Percentiles rank a stretch among this genome's conserved stretches.
Evolutionary conservation across 2,329 filamentous ascomycete species (phyloP).

Genomic region (Capronia coronata): DNA sequence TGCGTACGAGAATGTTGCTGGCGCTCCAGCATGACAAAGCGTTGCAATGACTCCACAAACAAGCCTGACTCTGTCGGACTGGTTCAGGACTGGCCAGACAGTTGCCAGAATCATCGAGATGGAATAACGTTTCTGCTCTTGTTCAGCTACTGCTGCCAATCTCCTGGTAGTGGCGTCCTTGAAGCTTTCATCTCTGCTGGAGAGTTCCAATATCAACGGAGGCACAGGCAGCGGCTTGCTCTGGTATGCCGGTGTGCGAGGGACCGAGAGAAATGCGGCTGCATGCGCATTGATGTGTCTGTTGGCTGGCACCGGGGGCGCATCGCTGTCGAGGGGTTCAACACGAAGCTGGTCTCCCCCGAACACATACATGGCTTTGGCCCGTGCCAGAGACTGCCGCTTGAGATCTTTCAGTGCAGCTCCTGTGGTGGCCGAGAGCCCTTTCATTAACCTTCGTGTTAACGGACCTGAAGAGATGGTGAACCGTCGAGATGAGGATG

Average conservation of each 20-base stretch:
- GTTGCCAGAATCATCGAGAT: constrained; percentile 58
- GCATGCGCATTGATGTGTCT: background rate
- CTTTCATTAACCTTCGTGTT: background rate
- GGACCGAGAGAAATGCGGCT: background rate
- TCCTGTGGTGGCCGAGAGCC: background rate
- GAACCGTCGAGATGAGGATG: background rate
- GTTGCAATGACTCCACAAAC: constrained; percentile 56
- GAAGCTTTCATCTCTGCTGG: background rate
- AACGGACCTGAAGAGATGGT: background rate
- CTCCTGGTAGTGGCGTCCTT: background rate
- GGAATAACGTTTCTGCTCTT: constrained; percentile 21
- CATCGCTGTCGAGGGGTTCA: too few species aligned
- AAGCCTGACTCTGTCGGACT: constrained; percentile 49
- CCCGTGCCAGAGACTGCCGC: constrained; percentile 17
- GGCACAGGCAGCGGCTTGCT: constrained; percentile 18
- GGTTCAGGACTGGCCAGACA: constrained; percentile 60
- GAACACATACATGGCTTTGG: constrained; percentile 10
- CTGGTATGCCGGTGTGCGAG: background rate
- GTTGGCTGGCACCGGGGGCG: background rate
- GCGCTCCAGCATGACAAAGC: constrained; percentile 58
- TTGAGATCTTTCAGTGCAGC: constrained; percentile 12
- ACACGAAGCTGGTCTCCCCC: background rate
- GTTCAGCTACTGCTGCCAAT: background rate
- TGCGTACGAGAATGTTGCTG: constrained; percentile 68
- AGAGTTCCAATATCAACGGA: constrained; percentile 1